phyloP scores from a whole-genome alignment of 2,329 filamentous ascomycete genomes.

The Balansia obtecta region DNA sequence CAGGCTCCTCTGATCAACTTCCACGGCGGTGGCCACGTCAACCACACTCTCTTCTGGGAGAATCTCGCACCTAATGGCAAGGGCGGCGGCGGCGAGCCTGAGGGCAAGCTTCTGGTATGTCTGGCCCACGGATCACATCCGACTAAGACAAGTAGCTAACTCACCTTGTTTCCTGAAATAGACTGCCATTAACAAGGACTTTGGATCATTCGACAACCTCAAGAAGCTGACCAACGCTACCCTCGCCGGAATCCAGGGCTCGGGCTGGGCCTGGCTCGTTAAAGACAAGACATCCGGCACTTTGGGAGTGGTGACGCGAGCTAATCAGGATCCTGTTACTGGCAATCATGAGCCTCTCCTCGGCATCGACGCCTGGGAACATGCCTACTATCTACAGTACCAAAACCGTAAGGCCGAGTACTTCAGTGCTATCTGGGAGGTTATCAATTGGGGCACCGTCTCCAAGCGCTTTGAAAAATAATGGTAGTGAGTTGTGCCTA shows the following conservation, averaged over 20 bases:
- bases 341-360: slow-evolving; percentile 73
- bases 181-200: slow-evolving; percentile 51
- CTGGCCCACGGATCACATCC: slow-evolving; percentile 18
- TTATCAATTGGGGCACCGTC: slow-evolving; percentile 90
- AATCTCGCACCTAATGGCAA: slow-evolving; percentile 59
- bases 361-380: slow-evolving; percentile 92
- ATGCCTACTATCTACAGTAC: slow-evolving; percentile 93
- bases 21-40: slow-evolving; percentile 76
- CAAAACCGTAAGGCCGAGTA: slow-evolving; percentile 96
- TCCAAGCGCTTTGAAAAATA: slow-evolving; percentile 57
- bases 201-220: slow-evolving; percentile 53
- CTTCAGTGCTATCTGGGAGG: slow-evolving; percentile 87
- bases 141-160: slow-evolving; percentile 19
- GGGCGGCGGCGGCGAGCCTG: slow-evolving; percentile 47
- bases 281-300: slow-evolving; percentile 52
- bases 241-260: slow-evolving; percentile 68
- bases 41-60: slow-evolving; percentile 80
- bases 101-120: slow-evolving; percentile 45
- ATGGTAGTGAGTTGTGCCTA: slow-evolving; percentile 7
- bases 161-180: slow-evolving; percentile 10
- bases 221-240: slow-evolving; percentile 54
- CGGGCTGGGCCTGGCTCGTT: slow-evolving; percentile 84
- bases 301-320: slow-evolving; percentile 54
- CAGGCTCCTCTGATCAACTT: slow-evolving; percentile 54
- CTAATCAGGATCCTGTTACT: slow-evolving; percentile 83